These are phyloP conservation scores for Monascus purpureus DNA, from an alignment of 495 filamentous ascomycete species.

Conservation along the genomic window DNA sequence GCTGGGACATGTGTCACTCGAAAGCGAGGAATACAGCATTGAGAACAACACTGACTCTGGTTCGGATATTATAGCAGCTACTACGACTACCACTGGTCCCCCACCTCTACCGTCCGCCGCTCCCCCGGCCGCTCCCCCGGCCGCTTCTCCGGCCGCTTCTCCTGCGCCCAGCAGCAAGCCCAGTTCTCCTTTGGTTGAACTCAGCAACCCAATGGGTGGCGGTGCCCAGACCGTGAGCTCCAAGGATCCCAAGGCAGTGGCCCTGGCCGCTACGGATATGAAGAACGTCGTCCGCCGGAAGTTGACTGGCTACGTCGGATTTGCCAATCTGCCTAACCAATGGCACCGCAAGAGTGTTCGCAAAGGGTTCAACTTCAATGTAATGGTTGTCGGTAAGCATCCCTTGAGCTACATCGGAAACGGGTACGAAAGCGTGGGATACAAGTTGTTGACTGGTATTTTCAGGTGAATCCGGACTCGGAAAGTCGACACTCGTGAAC, in stretches of 20 bases:
- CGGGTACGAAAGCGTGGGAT: too few species aligned
- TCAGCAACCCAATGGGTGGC: conserved; percentile 47
- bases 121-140: conserved; percentile 19
- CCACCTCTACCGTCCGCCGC: conserved; percentile 13
- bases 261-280: conserved; percentile 68
- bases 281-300: conserved; percentile 97
- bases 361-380: conserved; percentile 99
- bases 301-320: conserved; percentile 95
- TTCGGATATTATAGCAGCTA: conserved; percentile 17
- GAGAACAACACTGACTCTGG: conserved; percentile 15
- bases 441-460: background rate
- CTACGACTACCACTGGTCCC: conserved; percentile 24
- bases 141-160: conserved; percentile 13
- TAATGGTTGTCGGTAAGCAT: conserved; percentile 93
- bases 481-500: conserved; percentile 98
- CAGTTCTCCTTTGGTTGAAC: conserved; percentile 42
- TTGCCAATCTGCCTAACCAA: conserved; percentile 97
- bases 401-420: conserved; percentile 13
- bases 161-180: conserved; percentile 37
- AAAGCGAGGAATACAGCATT: conserved; percentile 6
- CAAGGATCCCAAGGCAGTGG: conserved; percentile 72
- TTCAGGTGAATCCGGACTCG: conserved; percentile 92
- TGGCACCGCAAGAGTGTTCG: conserved; percentile 99
- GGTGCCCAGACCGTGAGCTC: conserved; percentile 56
- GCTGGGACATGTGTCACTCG: background rate